Percentiles rank a stretch among this genome's conserved stretches.
These are phyloP conservation scores for Diplosphaera chodatii DNA, from an alignment of 139 green algal genomes.

Conservation along the genomic window DNA sequence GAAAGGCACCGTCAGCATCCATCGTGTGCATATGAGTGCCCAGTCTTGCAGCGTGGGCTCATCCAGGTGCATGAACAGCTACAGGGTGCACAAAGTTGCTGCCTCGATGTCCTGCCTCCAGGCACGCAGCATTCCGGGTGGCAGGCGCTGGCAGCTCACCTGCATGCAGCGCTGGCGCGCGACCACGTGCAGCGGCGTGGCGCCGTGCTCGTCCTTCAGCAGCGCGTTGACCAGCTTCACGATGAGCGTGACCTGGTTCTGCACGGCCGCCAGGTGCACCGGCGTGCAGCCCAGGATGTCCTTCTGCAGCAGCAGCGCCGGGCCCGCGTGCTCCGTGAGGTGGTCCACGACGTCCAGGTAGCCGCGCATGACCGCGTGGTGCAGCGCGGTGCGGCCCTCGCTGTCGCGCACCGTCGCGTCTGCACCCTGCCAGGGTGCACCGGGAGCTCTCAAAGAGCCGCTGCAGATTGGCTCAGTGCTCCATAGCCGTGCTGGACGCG, in stretches of 20 bases:
- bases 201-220: slow-evolving; percentile 27
- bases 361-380: slow-evolving; percentile 53
- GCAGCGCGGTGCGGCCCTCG: slow-evolving; percentile 43
- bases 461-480: too few relatives aligned
- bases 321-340: slow-evolving; percentile 28
- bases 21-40: too few relatives aligned
- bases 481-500: too few relatives aligned
- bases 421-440: slow-evolving; percentile 23
- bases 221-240: slow-evolving; percentile 46
- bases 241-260: slow-evolving; percentile 57
- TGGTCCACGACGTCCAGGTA: slow-evolving; percentile 36
- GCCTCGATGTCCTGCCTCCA: too few relatives aligned
- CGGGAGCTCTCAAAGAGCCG: too few relatives aligned
- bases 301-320: slow-evolving; percentile 35
- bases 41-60: too few relatives aligned
- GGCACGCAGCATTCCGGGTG: too few relatives aligned
- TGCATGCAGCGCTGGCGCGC: slow-evolving; percentile 51
- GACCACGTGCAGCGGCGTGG: slow-evolving; percentile 50
- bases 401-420: slow-evolving; percentile 34
- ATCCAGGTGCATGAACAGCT: too few relatives aligned
- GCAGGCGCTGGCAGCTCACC: slow-evolving; percentile 13
- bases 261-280: slow-evolving; percentile 54
- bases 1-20: too few relatives aligned
- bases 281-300: slow-evolving; percentile 57
- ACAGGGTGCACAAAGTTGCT: too few relatives aligned